Conservation (phyloP, 805 yeast species). For the Lipomyces sp. region DNA sequence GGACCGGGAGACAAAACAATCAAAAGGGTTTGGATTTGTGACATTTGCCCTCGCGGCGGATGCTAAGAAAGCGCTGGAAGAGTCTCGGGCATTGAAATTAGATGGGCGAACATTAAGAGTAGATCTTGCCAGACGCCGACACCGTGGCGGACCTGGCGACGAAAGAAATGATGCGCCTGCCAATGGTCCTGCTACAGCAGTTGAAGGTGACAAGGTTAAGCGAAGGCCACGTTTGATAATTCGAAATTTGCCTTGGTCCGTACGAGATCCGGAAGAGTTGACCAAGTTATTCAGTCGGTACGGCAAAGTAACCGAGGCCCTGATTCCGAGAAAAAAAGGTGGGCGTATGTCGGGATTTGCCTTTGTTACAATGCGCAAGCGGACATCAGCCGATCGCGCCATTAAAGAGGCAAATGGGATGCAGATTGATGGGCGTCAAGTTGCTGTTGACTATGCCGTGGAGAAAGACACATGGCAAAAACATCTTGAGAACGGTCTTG, state of each 20-base stretch:
- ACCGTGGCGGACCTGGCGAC: constrained; percentile 53
- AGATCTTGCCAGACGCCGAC: constrained; percentile 92
- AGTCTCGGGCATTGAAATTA: constrained; percentile 61
- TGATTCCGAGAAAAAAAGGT: constrained; percentile 83
- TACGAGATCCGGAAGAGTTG: constrained; percentile 74
- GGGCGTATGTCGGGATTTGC: constrained; percentile 95
- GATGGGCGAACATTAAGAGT: constrained; percentile 70
- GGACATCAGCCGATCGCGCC: constrained; percentile 77
- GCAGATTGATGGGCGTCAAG: constrained; percentile 85
- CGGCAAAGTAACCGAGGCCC: constrained; percentile 87
- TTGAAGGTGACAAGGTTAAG: constrained; percentile 56
- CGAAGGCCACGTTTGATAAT: constrained; percentile 86
- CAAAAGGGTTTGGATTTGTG: constrained; percentile 96
- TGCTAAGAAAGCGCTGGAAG: constrained; percentile 71
- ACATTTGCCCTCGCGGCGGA: constrained; percentile 86
- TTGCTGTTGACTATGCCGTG: constrained; percentile 91
- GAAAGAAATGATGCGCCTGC: constrained; percentile 22
- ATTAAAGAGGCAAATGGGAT: constrained; percentile 74
- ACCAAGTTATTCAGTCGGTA: constrained; percentile 70
- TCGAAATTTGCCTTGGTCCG: constrained; percentile 95
- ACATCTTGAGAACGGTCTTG: constrained; percentile 50
- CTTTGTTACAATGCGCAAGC: constrained; percentile 85
- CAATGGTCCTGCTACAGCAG: constrained; percentile 21
- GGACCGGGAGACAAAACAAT: constrained; percentile 68
- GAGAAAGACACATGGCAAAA: constrained; percentile 84